These are phyloP conservation scores for Beauveria pseudobassiana DNA, from an alignment of 2,329 filamentous ascomycete genomes.

Conservation along the genomic window DNA sequence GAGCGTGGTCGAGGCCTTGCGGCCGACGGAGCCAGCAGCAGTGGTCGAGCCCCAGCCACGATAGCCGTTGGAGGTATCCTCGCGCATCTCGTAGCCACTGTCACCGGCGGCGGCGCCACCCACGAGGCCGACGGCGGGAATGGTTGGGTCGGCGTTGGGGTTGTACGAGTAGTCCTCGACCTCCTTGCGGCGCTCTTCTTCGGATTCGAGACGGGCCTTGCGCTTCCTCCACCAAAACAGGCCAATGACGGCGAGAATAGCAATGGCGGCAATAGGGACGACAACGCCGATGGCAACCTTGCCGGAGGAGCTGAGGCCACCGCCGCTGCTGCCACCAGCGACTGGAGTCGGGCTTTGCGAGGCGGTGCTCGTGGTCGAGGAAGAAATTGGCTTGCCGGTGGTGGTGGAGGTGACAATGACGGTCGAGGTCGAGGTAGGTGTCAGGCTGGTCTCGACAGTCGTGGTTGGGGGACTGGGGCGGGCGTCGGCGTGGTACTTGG, in stretches of 20 bases:
- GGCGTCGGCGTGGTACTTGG: conserved; percentile 9
- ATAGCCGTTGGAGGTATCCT: conserved; percentile 73
- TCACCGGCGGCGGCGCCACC: conserved; percentile 37
- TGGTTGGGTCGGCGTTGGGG: conserved; percentile 86
- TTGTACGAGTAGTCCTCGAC: conserved; percentile 97
- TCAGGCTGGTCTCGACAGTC: not conserved
- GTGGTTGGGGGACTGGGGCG: not conserved
- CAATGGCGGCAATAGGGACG: conserved; percentile 83
- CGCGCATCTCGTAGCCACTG: conserved; percentile 64
- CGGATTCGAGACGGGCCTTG: conserved; percentile 74
- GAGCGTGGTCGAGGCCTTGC: conserved; percentile 84
- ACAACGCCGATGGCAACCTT: conserved; percentile 91
- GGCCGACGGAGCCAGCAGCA: conserved; percentile 56
- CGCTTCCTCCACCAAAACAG: conserved; percentile 85
- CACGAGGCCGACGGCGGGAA: conserved; percentile 42
- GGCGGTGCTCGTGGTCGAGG: conserved; percentile 21
- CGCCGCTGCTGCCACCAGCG: conserved; percentile 21
- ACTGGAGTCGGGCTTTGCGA: conserved; percentile 20
- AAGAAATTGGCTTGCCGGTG: conserved; percentile 17
- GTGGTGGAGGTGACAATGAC: conserved; percentile 22
- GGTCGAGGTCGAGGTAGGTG: conserved; percentile 17
- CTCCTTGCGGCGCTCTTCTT: conserved; percentile 87
- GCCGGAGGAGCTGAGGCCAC: conserved; percentile 51
- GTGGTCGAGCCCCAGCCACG: conserved; percentile 88
- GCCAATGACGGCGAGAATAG: conserved; percentile 66